Percentiles rank a stretch among this genome's conserved stretches.
These are phyloP conservation scores for Fusarium pseudonygamai DNA, from an alignment of 2,329 filamentous ascomycete species.

Conservation along the genomic window DNA sequence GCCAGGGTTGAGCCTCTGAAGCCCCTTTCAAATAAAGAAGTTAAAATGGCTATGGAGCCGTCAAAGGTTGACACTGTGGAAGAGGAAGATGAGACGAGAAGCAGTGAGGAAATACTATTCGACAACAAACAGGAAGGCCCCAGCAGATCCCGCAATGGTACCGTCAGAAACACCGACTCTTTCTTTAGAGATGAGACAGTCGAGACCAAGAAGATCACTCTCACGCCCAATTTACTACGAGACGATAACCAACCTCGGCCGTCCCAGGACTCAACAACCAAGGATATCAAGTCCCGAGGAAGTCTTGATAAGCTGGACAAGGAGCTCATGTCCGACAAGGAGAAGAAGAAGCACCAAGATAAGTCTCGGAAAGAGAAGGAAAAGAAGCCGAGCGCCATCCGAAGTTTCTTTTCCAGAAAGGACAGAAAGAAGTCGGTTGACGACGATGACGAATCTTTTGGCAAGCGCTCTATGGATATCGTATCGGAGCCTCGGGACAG, in stretches of 20 bases:
- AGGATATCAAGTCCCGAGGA: slow-evolving; percentile 64
- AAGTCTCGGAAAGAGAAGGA: slow-evolving; percentile 79
- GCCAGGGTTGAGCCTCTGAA: slow-evolving; percentile 67
- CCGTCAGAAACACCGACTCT: slow-evolving; percentile 89
- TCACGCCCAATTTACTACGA: slow-evolving; percentile 90
- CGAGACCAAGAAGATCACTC: slow-evolving; percentile 96
- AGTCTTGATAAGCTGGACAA: slow-evolving; percentile 77
- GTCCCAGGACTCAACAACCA: slow-evolving; percentile 56
- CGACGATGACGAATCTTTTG: slow-evolving; percentile 68
- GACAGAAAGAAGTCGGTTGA: slow-evolving; percentile 67
- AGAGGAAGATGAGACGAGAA: slow-evolving; percentile 50
- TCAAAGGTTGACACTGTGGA: slow-evolving; percentile 47
- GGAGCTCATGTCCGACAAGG: slow-evolving; percentile 69
- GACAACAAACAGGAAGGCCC: slow-evolving; percentile 62
- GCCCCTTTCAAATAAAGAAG: slow-evolving; percentile 55
- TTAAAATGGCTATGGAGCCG: slow-evolving; percentile 47
- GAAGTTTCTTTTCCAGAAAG: slow-evolving; percentile 70
- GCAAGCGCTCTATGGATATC: slow-evolving; percentile 70
- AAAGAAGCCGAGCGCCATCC: slow-evolving; percentile 65
- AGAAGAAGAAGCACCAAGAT: slow-evolving; percentile 79
- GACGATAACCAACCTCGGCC: slow-evolving; percentile 75
- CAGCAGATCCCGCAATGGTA: slow-evolving; percentile 81
- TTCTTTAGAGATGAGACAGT: slow-evolving; percentile 97
- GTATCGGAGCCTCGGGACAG: slow-evolving; percentile 55
- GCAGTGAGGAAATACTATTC: slow-evolving; percentile 75